These are phyloP conservation scores for Arachis hypogaea DNA, from an alignment of 306 rosid species.

Conservation along the genomic window DNA sequence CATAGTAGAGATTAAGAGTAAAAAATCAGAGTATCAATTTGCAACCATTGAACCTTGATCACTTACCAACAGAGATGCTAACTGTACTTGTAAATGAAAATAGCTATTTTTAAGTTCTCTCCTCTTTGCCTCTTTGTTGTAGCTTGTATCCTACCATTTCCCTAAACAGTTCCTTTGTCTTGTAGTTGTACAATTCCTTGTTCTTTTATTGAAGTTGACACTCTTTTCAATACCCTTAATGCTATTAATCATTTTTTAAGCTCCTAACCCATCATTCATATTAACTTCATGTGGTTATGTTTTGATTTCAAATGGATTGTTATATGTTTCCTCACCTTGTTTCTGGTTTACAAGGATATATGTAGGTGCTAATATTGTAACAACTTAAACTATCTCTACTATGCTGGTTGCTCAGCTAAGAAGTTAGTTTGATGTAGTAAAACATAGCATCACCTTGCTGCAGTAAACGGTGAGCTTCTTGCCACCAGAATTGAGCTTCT, in stretches of 20 bases:
- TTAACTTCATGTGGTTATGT: not conserved
- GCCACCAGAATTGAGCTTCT: no score
- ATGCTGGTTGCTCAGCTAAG: not conserved
- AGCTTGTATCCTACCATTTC: not conserved
- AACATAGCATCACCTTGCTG: not conserved
- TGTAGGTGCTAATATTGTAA: not conserved
- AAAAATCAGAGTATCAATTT: slow-evolving; percentile 17
- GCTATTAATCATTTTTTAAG: slow-evolving; percentile 5
- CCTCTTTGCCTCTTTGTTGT: not conserved
- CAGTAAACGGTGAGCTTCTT: no score
- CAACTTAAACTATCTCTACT: not conserved
- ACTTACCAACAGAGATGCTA: slow-evolving; percentile 36
- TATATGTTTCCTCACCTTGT: no score
- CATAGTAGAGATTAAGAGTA: slow-evolving; percentile 40
- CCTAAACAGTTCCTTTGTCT: not conserved
- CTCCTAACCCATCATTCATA: not conserved
- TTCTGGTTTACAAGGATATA: no score
- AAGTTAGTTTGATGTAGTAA: not conserved
- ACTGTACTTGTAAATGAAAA: slow-evolving; percentile 54
- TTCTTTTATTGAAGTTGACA: not conserved
- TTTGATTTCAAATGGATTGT: not conserved
- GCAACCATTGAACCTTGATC: slow-evolving; percentile 13
- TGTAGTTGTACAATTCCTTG: not conserved
- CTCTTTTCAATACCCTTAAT: not conserved
- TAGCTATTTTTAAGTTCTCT: not conserved